Conservation (phyloP, 2,329 filamentous ascomycete species). For the Leptoxyphium fumago region DNA sequence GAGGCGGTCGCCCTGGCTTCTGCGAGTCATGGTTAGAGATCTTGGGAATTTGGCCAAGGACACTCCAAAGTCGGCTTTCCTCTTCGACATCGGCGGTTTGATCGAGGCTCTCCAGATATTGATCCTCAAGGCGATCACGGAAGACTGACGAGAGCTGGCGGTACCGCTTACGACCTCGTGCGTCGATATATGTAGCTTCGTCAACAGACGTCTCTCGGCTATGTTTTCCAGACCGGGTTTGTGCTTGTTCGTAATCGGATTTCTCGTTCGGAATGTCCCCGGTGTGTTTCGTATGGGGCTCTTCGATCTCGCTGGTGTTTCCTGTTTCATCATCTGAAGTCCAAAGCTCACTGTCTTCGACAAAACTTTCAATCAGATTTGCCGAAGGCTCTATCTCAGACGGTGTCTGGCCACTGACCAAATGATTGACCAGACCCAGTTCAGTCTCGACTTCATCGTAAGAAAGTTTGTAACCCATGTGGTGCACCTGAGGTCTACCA, state of each 20-base stretch:
- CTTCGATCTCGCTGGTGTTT: neutral
- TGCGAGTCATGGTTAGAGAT: too few relatives aligned
- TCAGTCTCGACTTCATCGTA: conserved; percentile 30
- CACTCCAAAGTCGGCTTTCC: conserved; percentile 25
- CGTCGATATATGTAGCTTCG: neutral
- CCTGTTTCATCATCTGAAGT: neutral
- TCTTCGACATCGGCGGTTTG: conserved; percentile 27
- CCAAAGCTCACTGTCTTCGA: conserved; percentile 1
- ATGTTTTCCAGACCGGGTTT: neutral
- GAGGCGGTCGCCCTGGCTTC: conserved; percentile 9
- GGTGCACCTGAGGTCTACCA: conserved; percentile 10
- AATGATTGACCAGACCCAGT: conserved; percentile 12
- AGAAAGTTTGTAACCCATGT: conserved; percentile 12
- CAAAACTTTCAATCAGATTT: too few relatives aligned
- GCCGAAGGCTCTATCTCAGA: neutral
- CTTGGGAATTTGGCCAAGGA: neutral
- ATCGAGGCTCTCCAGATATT: conserved; percentile 35
- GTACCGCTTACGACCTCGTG: conserved; percentile 6
- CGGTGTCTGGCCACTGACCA: too few relatives aligned
- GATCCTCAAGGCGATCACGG: conserved; percentile 21
- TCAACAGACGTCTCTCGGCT: neutral
- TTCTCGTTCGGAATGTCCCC: conserved; percentile 4
- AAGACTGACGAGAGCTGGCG: conserved; percentile 7
- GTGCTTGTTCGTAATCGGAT: neutral
- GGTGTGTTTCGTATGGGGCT: neutral